A percentile compares a stretch with the other conserved stretches of the same genome.
These are phyloP conservation scores for Tremellales sp. DNA, from an alignment of 1,284 basidiomycete species.

Conservation along the genomic window DNA sequence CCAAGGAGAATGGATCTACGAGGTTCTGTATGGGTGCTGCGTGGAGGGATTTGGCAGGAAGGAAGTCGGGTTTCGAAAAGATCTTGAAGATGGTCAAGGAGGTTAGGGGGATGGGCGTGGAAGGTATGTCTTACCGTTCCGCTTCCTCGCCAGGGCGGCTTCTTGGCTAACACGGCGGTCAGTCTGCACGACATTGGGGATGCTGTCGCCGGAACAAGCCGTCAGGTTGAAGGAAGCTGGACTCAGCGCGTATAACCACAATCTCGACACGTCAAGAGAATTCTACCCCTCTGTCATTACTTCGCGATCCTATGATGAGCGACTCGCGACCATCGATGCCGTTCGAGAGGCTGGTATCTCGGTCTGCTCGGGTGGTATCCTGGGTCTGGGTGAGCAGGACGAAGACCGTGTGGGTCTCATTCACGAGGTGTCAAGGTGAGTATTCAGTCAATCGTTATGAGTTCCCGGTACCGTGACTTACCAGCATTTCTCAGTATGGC, in stretches of 20 bases:
- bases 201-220: conserved; percentile 94
- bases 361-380: conserved; percentile 94
- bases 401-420: conserved; percentile 89
- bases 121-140: conserved; percentile 46
- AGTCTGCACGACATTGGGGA: conserved; percentile 97
- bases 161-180: conserved; percentile 3
- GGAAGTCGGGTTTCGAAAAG: conserved; percentile 89
- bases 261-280: conserved; percentile 95
- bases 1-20: conserved; percentile 93
- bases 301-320: conserved; percentile 89
- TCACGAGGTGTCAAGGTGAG: conserved; percentile 84
- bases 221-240: conserved; percentile 88
- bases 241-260: conserved; percentile 94
- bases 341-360: conserved; percentile 94
- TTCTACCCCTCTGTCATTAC: conserved; percentile 97
- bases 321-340: conserved; percentile 80
- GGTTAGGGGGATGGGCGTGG: conserved; percentile 86
- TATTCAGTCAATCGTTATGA: too few relatives aligned
- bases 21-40: conserved; percentile 99
- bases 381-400: conserved; percentile 90
- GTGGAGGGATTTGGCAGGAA: conserved; percentile 93
- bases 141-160: not conserved
- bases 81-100: conserved; percentile 86
- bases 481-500: conserved; percentile 61
- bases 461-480: not conserved